phyloP scores from a whole-genome alignment of 2,329 filamentous ascomycete genomes.

The Monosporascus sp. region DNA sequence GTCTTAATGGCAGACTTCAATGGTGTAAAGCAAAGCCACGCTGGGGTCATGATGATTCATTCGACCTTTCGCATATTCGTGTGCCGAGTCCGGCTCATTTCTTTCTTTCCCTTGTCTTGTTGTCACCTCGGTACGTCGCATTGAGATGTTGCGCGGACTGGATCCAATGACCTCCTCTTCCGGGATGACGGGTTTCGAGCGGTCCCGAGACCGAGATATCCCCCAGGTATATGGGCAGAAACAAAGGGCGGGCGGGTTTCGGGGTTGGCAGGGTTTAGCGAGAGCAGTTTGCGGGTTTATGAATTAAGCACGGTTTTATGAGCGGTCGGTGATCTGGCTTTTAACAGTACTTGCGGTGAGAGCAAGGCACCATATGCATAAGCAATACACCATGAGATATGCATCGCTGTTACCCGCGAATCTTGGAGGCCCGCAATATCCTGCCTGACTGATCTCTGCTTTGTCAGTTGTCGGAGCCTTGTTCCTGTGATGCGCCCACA shows the following conservation, averaged over 20 bases:
- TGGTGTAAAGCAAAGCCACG: no score
- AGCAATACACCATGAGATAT: background rate
- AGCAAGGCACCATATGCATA: background rate
- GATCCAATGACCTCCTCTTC: background rate
- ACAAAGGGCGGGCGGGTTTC: background rate
- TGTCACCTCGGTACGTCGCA: no score
- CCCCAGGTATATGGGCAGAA: background rate
- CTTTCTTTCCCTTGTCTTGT: no score
- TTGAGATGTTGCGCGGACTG: no score
- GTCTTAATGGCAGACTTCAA: no score
- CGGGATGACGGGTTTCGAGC: background rate
- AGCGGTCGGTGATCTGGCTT: slow-evolving; percentile 10
- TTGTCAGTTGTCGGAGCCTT: background rate
- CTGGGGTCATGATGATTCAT: no score
- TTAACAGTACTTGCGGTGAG: slow-evolving; percentile 12
- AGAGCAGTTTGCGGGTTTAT: slow-evolving; percentile 17
- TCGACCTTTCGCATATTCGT: no score
- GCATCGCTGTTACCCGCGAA: background rate
- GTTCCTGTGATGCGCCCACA: slow-evolving; percentile 16
- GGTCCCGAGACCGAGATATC: background rate
- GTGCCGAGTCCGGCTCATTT: no score
- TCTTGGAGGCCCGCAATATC: background rate
- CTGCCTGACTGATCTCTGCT: slow-evolving; percentile 3
- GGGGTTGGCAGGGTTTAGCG: background rate
- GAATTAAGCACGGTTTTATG: slow-evolving; percentile 18